A percentile compares a stretch with the other conserved stretches of the same genome.
These are phyloP conservation scores for Fusarium tanahbumbuense DNA, from an alignment of 2,329 filamentous ascomycete genomes.

Conservation along the genomic window DNA sequence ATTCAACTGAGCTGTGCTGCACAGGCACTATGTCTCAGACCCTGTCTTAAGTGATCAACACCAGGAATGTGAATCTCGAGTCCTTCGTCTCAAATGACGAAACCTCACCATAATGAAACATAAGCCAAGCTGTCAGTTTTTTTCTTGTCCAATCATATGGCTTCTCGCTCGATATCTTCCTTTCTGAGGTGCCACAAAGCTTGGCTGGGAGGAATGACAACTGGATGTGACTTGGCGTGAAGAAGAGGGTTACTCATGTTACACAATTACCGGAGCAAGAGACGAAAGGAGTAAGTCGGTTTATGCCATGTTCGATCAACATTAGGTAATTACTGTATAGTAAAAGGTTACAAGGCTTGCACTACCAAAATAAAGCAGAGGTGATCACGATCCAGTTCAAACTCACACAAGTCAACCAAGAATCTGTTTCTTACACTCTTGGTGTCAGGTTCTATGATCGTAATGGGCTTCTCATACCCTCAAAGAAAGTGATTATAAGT, in stretches of 20 bases:
- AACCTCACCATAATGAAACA: not conserved
- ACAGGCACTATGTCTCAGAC: not conserved
- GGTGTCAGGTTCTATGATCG: not conserved
- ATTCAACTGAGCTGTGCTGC: not conserved
- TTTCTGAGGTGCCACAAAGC: not conserved
- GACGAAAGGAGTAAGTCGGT: not conserved
- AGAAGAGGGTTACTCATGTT: not conserved
- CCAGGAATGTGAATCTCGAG: constrained; percentile 12
- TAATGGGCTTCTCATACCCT: not conserved
- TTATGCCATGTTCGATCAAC: not conserved
- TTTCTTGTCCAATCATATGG: not conserved
- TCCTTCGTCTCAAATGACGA: not conserved
- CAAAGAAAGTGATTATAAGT: not conserved
- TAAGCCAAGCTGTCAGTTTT: not conserved
- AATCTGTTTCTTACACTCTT: not conserved
- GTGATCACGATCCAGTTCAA: not conserved
- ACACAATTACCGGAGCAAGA: not conserved
- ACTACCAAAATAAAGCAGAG: not conserved
- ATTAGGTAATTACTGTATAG: not conserved
- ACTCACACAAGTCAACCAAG: not conserved
- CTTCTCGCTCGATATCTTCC: not conserved
- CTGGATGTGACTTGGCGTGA: not conserved
- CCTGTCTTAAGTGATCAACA: not conserved
- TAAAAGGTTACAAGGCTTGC: not conserved
- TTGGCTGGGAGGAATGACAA: constrained; percentile 4